phyloP scores from a whole-genome alignment of 202 grass and related monocot species.

The Setaria viridis region DNA sequence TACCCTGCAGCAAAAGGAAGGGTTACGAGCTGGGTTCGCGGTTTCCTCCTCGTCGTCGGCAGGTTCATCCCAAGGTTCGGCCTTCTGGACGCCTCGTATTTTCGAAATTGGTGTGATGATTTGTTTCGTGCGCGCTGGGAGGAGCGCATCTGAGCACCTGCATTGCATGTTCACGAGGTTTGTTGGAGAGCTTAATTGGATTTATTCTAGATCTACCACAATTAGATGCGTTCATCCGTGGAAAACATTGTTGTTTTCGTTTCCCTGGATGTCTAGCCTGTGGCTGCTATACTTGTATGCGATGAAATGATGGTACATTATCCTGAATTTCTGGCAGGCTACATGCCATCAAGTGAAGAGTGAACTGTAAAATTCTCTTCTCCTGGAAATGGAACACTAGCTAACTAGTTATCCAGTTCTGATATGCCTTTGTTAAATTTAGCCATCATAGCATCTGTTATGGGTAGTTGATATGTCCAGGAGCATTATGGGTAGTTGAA shows the following conservation, averaged over 20 bases:
- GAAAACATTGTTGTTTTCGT: neutral
- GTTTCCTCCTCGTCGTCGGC: neutral
- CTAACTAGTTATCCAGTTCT: neutral
- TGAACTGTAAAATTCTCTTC: slow-evolving; percentile 5
- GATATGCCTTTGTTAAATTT: neutral
- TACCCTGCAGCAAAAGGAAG: neutral
- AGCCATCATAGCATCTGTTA: neutral
- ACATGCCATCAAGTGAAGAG: neutral
- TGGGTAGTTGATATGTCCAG: neutral
- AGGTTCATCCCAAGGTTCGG: slow-evolving; percentile 3
- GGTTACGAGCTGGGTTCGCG: neutral
- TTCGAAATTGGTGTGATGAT: neutral
- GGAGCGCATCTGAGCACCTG: slow-evolving; percentile 20
- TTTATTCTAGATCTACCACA: slow-evolving; percentile 37
- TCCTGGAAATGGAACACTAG: neutral
- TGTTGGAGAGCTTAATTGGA: neutral
- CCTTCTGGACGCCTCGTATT: neutral
- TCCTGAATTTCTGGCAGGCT: neutral
- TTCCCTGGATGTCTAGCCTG: neutral
- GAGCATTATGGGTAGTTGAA: neutral
- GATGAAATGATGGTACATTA: slow-evolving; percentile 33
- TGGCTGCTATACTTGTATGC: neutral
- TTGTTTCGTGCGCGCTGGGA: neutral
- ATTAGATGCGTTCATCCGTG: neutral
- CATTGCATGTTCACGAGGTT: slow-evolving; percentile 33